phyloP scores from a whole-genome alignment of 805 yeast species.

The Monosporozyma aquatica region DNA sequence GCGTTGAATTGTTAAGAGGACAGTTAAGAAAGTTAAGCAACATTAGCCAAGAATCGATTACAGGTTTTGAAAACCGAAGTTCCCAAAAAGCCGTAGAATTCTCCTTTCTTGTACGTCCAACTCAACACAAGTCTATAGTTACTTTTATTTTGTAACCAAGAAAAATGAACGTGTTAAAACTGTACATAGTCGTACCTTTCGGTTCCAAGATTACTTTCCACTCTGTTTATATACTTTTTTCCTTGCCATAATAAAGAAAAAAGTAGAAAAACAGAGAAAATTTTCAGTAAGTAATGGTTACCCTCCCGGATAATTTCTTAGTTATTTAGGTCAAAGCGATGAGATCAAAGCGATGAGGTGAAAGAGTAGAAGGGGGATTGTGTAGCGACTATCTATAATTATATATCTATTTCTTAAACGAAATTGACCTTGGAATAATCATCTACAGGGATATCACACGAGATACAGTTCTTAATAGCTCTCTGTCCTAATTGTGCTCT shows the following conservation, averaged over 20 bases:
- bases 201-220: no score
- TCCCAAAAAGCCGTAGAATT: slow-evolving; percentile 17
- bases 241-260: background rate
- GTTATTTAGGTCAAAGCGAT: slow-evolving; percentile 1
- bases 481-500: slow-evolving; percentile 62
- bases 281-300: no score
- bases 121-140: slow-evolving; percentile 26
- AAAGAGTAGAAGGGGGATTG: no score
- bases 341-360: background rate
- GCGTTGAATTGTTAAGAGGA: slow-evolving; percentile 57
- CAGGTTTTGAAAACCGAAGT: slow-evolving; percentile 5
- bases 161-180: no score
- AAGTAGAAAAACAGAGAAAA: no score
- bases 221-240: no score
- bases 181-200: no score
- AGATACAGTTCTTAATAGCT: slow-evolving; percentile 71
- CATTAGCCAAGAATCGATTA: slow-evolving; percentile 24
- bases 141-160: slow-evolving; percentile 4
- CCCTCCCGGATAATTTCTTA: no score
- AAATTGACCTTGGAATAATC: slow-evolving; percentile 35
- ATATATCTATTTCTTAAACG: slow-evolving; percentile 10
- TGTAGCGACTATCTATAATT: background rate
- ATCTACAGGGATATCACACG: slow-evolving; percentile 72
- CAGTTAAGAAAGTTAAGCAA: slow-evolving; percentile 23
- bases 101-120: slow-evolving; percentile 15